Percentiles rank a stretch among this genome's conserved stretches.
Evolutionary conservation across 805 yeast species (phyloP).

Genomic region (Hanseniaspora clermontiae): DNA sequence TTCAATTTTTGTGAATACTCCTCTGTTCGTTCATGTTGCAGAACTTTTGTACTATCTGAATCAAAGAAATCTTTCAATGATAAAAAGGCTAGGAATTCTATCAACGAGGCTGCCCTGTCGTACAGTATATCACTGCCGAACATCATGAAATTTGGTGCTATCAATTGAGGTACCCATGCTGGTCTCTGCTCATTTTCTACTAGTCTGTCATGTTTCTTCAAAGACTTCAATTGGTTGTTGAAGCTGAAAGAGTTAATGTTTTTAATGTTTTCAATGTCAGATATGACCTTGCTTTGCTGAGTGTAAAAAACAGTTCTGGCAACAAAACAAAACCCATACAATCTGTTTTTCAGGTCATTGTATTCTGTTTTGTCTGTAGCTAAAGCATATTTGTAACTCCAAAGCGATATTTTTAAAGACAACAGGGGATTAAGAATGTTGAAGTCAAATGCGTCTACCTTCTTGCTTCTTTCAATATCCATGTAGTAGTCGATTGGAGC

Average conservation of each 20-base stretch:
- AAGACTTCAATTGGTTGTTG: not conserved
- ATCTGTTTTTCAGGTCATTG: not conserved
- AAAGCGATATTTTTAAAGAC: not conserved
- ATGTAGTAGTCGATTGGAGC: constrained; percentile 8
- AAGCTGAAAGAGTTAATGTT: not conserved
- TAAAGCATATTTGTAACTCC: not conserved
- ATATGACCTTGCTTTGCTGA: not conserved
- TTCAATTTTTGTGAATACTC: not conserved
- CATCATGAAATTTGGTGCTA: not conserved
- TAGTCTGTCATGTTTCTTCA: not conserved
- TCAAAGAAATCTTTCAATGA: not conserved
- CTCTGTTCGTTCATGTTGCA: not conserved
- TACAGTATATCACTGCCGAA: not conserved
- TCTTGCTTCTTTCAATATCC: not conserved
- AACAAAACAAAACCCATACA: not conserved
- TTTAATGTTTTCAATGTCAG: not conserved
- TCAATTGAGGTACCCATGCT: not conserved
- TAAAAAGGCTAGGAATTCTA: not conserved
- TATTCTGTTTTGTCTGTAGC: not conserved
- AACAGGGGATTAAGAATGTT: not conserved
- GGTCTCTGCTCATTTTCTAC: not conserved
- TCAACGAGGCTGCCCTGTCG: not conserved
- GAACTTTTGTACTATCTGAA: not conserved
- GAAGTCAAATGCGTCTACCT: constrained; percentile 6
- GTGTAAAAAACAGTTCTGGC: not conserved